Evolutionary conservation across 108 stramenopile species (phyloP).

Genomic region (Stephanodiscus triporus): DNA sequence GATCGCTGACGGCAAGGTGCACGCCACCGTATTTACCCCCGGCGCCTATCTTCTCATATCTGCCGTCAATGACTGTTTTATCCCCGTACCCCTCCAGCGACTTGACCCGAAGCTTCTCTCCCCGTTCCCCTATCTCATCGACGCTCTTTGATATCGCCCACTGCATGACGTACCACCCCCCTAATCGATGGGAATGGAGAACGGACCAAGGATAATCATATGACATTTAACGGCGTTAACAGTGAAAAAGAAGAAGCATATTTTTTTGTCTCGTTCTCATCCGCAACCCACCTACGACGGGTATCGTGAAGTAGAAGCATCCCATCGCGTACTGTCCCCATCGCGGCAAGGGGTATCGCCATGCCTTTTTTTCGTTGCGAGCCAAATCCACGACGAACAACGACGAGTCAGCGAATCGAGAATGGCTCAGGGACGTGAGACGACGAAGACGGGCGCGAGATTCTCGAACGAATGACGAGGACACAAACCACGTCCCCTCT

Average conservation of each 20-base stretch:
- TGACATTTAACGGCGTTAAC: background rate
- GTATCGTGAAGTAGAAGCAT: slow-evolving; percentile 75
- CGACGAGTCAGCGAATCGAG: too few relatives aligned
- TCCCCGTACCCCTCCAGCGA: slow-evolving; percentile 60
- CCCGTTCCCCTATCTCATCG: slow-evolving; percentile 64
- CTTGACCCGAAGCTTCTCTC: slow-evolving; percentile 54
- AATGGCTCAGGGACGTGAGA: background rate
- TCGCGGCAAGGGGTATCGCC: slow-evolving; percentile 66
- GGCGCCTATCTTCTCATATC: slow-evolving; percentile 59
- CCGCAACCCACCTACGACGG: slow-evolving; percentile 55
- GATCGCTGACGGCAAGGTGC: slow-evolving; percentile 65
- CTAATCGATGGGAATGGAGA: slow-evolving; percentile 15
- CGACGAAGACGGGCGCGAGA: background rate
- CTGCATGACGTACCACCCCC: slow-evolving; percentile 70
- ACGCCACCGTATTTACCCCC: slow-evolving; percentile 79
- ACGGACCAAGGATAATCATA: background rate
- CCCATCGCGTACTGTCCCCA: slow-evolving; percentile 79
- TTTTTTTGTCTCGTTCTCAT: too few relatives aligned
- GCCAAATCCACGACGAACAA: background rate
- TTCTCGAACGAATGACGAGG: background rate
- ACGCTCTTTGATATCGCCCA: slow-evolving; percentile 68
- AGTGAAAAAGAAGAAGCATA: too few relatives aligned
- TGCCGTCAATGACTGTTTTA: slow-evolving; percentile 44
- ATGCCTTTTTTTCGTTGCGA: slow-evolving; percentile 24
- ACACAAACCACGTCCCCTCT: background rate